Evolutionary conservation across 495 filamentous ascomycete species (phyloP), one percentile per base, ranked within the genome.

Genomic region (Podospora pseudocomata): DNA sequence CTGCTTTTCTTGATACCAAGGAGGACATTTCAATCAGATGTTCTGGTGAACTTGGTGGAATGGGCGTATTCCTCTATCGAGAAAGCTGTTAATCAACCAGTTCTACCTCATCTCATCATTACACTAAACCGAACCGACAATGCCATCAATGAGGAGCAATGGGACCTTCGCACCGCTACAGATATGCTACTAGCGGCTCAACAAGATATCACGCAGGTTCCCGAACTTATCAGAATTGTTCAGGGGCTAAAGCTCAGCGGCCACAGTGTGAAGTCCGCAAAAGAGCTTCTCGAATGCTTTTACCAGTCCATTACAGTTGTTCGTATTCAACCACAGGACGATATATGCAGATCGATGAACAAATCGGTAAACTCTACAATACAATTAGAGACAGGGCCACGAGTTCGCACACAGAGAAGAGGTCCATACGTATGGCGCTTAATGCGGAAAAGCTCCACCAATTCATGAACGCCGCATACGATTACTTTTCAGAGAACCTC

Each of bases 61-160:
- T 79, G 78, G 78, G 78, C 74, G 5, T 70, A 75, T n/a, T 67
- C 74, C 18, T 75, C 79, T 23, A 77, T 87, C 30, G 83, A 88
- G 71, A 84, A 80, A 60, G 86, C 86, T 1, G 71, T 81, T 53
- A 86, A 87, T 64, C 86, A 89, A 64, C 83, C 85, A 0, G 77
- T 76, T 2, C 72, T 87, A 18, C 86, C 86, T 1, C 86, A 87
- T 68, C 80, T 79, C 11, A 80, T 89, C 49, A 84, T 89, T 53
- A 83, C 78, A 1, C 73, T 87, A 4, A 87, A 87, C 72, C 82
- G 81, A 0, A 79, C 79, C 0, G 81, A 86, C n/a, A 73, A 75
- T 39, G 72, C 72, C 19, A 76, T 86, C 4, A 78, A 86, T 49
- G 73, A 77, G n/a, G 73, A 72, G 16, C 71, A 81, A 60, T 87